Conservation (phyloP, 129 eudicot genomes). For the Chrysanthemum makinoi region DNA sequence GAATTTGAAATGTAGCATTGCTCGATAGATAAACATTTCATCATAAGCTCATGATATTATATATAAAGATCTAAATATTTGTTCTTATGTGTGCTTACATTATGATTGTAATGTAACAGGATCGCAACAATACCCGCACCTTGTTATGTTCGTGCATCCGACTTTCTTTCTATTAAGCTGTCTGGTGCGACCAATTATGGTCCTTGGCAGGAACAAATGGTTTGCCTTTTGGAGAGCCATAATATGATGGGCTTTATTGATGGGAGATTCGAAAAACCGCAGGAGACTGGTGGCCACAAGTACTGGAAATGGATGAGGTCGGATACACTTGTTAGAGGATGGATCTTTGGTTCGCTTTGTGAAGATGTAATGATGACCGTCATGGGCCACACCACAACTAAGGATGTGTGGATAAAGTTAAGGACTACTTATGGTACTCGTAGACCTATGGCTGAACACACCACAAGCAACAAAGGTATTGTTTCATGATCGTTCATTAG, state of each 20-base stretch:
- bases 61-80: too few species aligned
- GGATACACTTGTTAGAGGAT: slow-evolving; percentile 11
- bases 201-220: slow-evolving; percentile 8
- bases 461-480: neutral
- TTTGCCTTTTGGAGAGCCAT: slow-evolving; percentile 9
- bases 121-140: slow-evolving; percentile 2
- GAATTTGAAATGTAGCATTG: too few species aligned
- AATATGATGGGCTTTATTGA: slow-evolving; percentile 14
- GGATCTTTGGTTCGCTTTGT: slow-evolving; percentile 13
- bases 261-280: neutral
- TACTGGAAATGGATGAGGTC: slow-evolving; percentile 12
- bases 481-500: too few species aligned
- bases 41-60: too few species aligned
- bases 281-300: too few species aligned
- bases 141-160: slow-evolving; percentile 1
- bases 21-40: too few species aligned
- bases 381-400: neutral
- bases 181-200: neutral
- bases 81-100: too few species aligned
- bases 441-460: too few species aligned
- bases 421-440: neutral
- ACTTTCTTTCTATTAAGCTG: slow-evolving; percentile 11
- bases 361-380: slow-evolving; percentile 4
- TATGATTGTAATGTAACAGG: neutral
- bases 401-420: slow-evolving; percentile 10